phyloP scores from a whole-genome alignment of 495 filamentous ascomycete species.

The Baudoinia panamericana region DNA sequence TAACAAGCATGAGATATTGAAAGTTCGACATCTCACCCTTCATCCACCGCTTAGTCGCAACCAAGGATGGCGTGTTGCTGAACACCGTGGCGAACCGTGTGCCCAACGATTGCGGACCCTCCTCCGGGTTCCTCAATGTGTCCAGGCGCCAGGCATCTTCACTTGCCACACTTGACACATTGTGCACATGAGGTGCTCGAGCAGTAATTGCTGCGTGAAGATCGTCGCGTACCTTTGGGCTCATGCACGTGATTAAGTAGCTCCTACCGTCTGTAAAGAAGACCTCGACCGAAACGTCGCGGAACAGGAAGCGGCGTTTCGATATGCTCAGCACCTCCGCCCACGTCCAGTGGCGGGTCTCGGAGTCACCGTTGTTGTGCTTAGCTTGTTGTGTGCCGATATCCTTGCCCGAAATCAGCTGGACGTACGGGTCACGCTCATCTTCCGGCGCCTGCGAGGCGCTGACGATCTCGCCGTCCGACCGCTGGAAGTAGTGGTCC shows the following conservation, averaged over 20 bases:
- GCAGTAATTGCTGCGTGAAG: slow-evolving; percentile 57
- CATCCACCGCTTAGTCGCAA: slow-evolving; percentile 80
- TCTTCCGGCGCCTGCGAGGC: slow-evolving; percentile 86
- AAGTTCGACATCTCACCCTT: slow-evolving; percentile 96
- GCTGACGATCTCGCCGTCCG: slow-evolving; percentile 90
- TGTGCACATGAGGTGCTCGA: slow-evolving; percentile 66
- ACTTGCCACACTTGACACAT: slow-evolving; percentile 37
- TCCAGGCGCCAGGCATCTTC: slow-evolving; percentile 83
- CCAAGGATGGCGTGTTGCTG: slow-evolving; percentile 55
- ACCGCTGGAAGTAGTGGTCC: slow-evolving; percentile 85
- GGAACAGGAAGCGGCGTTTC: slow-evolving; percentile 86
- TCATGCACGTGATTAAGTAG: slow-evolving; percentile 76
- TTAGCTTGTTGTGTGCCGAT: slow-evolving; percentile 38
- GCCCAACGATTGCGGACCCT: slow-evolving; percentile 68
- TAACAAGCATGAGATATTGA: slow-evolving; percentile 95
- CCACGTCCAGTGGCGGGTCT: slow-evolving; percentile 86
- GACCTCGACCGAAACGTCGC: slow-evolving; percentile 86
- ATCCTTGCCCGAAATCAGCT: slow-evolving; percentile 76
- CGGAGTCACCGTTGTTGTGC: slow-evolving; percentile 48
- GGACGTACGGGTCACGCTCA: slow-evolving; percentile 87
- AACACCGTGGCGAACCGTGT: slow-evolving; percentile 94
- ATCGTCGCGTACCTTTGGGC: slow-evolving; percentile 57
- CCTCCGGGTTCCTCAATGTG: slow-evolving; percentile 66
- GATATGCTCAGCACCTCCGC: slow-evolving; percentile 91
- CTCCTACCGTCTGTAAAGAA: slow-evolving; percentile 96